Evolutionary conservation across 345 rosid species (phyloP), one percentile per base, ranked within the genome.

Genomic region (Pelargonium nanum): DNA sequence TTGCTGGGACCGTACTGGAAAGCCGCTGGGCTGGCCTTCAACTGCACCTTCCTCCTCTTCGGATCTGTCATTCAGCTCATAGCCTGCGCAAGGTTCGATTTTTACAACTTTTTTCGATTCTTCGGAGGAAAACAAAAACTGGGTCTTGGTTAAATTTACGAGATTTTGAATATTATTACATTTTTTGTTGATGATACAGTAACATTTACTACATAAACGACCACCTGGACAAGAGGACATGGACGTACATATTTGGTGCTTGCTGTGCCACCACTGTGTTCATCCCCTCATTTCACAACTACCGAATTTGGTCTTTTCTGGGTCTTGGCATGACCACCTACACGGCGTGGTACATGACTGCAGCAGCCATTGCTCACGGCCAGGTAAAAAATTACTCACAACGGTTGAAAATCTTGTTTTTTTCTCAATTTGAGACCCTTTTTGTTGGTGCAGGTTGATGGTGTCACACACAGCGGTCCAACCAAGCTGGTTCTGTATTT

Each of bases 211-310:
- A 88, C 68, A 85, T 88, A 44, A 77, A 86, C 62, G 88, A 84
- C 77, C 77, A 78, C 21, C 59, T 85, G 34, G 89, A 85, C 81
- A 88, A 88, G 83, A 80, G 92, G 81, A 85, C 96, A 68, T 88
- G 93, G 96, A 85, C 96, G 4, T 88, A 88, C 62, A 85, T 88
- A 57, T 88, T 88, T 62, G 96, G 96, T 75, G 92, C 90, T 8
- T 88, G 96, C 62, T 88, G 96, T 64, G 96, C 90, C n/a, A n/a
- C n/a, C n/a, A n/a, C n/a, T n/a, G n/a, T n/a, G n/a, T n/a, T n/a
- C n/a, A 76, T 85, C 26, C 90, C 96, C 13, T 85, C 96, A 16
- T 88, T 85, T 73, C 89, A 82, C 70, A 88, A 88, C 80, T 88
- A 88, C 59, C 75, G 92, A 71, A 72, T 88, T 55, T 88, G 96